Percentiles rank a stretch among this genome's conserved stretches.
Evolutionary conservation across 179 eudicot genomes (phyloP).

Genomic region (Camellia oleifera): DNA sequence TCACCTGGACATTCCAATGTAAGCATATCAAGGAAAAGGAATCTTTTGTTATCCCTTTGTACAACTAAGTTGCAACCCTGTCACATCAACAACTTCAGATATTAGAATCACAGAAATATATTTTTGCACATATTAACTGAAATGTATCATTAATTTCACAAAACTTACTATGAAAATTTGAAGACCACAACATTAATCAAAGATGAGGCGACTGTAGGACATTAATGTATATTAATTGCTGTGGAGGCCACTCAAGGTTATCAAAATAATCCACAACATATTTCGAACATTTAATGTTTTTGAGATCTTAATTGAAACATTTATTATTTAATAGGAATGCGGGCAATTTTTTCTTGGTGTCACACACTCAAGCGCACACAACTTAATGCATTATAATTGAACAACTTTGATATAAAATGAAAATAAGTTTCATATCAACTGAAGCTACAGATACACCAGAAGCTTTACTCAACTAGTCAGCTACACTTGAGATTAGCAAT

Average conservation of each 20-base stretch:
- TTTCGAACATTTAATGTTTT: neutral
- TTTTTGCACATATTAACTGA: neutral
- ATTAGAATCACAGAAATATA: conserved; percentile 1
- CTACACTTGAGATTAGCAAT: no score
- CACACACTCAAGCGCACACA: neutral
- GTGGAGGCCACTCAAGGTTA: neutral
- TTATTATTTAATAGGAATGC: neutral
- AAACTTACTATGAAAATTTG: neutral
- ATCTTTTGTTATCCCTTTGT: conserved; percentile 69
- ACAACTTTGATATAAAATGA: neutral
- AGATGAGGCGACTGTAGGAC: neutral
- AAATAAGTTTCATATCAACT: neutral
- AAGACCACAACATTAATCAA: neutral
- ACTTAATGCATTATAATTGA: neutral
- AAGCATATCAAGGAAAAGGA: conserved; percentile 80
- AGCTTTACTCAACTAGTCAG: neutral
- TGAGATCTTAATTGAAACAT: neutral
- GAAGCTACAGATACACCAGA: neutral
- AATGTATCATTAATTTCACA: no score
- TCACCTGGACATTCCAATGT: conserved; percentile 64
- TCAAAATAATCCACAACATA: neutral
- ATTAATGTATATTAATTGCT: neutral
- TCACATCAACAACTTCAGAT: conserved; percentile 15
- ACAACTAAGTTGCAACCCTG: conserved; percentile 90
- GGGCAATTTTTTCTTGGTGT: neutral